Evolutionary conservation across 1,139 yeast species (phyloP).

Genomic region (Kurtzmaniella quercitrusa): DNA sequence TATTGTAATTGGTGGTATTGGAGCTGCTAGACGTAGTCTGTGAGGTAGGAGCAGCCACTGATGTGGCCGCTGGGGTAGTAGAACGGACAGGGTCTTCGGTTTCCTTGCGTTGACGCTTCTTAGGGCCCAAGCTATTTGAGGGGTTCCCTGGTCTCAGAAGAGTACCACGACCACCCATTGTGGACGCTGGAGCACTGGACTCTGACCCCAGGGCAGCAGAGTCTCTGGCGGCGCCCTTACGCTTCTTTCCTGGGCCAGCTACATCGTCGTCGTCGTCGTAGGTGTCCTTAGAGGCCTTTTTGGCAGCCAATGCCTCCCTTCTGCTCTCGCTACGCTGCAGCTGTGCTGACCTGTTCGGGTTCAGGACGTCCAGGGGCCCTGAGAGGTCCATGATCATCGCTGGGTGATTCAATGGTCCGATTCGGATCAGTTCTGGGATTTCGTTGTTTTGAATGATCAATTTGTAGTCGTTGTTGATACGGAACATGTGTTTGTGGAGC

Average conservation of each 20-base stretch:
- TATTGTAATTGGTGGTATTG: slow-evolving; percentile 43
- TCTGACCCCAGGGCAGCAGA: slow-evolving; percentile 17
- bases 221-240: slow-evolving; percentile 17
- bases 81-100: slow-evolving; percentile 14
- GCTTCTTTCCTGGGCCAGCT: slow-evolving; percentile 11
- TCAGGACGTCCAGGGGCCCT: slow-evolving; percentile 29
- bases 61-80: slow-evolving; percentile 13
- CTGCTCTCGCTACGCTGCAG: slow-evolving; percentile 76
- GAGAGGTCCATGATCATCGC: slow-evolving; percentile 66
- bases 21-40: slow-evolving; percentile 15
- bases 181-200: slow-evolving; percentile 11
- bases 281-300: slow-evolving; percentile 49
- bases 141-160: neutral
- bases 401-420: slow-evolving; percentile 83
- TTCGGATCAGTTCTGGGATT: slow-evolving; percentile 58
- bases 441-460: slow-evolving; percentile 70
- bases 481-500: slow-evolving; percentile 59
- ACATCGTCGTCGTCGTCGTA: slow-evolving; percentile 30
- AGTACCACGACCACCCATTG: slow-evolving; percentile 36
- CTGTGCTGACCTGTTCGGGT: slow-evolving; percentile 53
- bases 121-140: slow-evolving; percentile 6
- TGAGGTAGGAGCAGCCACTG: neutral
- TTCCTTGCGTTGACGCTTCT: slow-evolving; percentile 20
- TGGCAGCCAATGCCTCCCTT: slow-evolving; percentile 90
- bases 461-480: slow-evolving; percentile 76